A percentile compares a stretch with the other conserved stretches of the same genome.
Evolutionary conservation across 176 grass and related monocot genomes (phyloP).

Genomic region (Areca catechu): DNA sequence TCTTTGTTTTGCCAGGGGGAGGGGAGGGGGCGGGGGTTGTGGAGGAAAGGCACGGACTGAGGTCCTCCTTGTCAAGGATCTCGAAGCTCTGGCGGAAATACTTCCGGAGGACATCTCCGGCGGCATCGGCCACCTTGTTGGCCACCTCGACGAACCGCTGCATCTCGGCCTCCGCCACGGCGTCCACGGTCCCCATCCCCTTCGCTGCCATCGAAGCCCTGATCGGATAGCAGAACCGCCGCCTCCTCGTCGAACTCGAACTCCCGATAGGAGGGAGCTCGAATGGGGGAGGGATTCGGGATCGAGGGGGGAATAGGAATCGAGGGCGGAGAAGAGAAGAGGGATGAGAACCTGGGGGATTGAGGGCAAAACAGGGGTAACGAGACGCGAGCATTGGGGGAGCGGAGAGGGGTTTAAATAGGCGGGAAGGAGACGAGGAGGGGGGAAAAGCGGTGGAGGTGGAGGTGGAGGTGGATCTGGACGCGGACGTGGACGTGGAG

Average conservation of each 20-base stretch:
- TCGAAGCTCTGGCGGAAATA: slow-evolving; percentile 70
- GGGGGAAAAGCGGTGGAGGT: not conserved
- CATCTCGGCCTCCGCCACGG: slow-evolving; percentile 13
- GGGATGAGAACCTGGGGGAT: slow-evolving; percentile 8
- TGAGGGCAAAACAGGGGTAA: slow-evolving; percentile 6
- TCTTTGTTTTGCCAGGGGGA: too few relatives aligned
- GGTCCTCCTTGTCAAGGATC: slow-evolving; percentile 82
- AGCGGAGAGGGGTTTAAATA: slow-evolving; percentile 16
- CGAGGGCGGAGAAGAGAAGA: not conserved
- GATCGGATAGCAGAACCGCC: too few relatives aligned
- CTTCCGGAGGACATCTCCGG: slow-evolving; percentile 62
- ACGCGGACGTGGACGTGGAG: too few relatives aligned
- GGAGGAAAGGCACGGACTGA: slow-evolving; percentile 33
- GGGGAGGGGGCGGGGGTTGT: not conserved
- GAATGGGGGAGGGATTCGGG: too few relatives aligned
- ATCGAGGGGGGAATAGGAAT: not conserved
- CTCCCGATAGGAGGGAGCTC: too few relatives aligned
- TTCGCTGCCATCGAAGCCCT: not conserved
- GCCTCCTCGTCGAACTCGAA: too few relatives aligned
- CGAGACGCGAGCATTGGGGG: slow-evolving; percentile 9
- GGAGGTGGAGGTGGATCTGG: too few relatives aligned
- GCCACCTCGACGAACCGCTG: slow-evolving; percentile 55
- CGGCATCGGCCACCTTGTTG: slow-evolving; percentile 47
- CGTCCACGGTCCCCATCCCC: not conserved
- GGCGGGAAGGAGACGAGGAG: slow-evolving; percentile 6